phyloP scores from a whole-genome alignment of 495 filamentous ascomycete species.

The Darksidea phi region DNA sequence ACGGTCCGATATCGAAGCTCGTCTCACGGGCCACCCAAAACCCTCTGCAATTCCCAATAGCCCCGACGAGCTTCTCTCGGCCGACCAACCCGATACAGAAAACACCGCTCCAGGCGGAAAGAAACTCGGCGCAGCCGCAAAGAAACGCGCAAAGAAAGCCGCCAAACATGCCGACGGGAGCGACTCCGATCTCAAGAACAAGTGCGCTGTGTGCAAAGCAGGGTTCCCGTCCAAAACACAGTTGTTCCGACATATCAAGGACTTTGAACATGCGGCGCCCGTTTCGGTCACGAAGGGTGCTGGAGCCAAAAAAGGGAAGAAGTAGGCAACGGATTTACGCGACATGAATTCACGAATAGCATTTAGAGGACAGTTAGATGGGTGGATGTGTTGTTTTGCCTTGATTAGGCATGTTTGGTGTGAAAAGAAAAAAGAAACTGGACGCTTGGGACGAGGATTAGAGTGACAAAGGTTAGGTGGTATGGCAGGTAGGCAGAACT shows the following conservation, averaged over 20 bases:
- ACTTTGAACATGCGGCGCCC: conserved; percentile 59
- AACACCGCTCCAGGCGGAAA: conserved; percentile 27
- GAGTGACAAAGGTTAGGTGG: too few species aligned
- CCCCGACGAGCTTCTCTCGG: not conserved
- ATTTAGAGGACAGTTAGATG: too few species aligned
- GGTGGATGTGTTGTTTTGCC: too few species aligned
- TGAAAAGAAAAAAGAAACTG: too few species aligned
- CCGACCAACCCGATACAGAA: conserved; percentile 1
- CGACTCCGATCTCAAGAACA: conserved; percentile 46
- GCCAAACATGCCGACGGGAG: conserved; percentile 54
- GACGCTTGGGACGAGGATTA: too few species aligned
- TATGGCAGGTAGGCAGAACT: too few species aligned
- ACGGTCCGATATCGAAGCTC: conserved; percentile 35
- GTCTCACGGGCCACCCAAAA: conserved; percentile 24
- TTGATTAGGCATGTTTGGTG: too few species aligned
- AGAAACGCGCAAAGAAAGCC: conserved; percentile 79
- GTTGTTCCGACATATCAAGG: conserved; percentile 72
- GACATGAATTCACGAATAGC: not conserved
- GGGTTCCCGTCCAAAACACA: conserved; percentile 66
- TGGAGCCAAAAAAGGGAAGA: conserved; percentile 15
- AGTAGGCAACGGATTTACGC: not conserved
- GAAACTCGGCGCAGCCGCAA: conserved; percentile 79
- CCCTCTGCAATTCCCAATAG: conserved; percentile 1
- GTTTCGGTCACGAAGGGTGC: conserved; percentile 37
- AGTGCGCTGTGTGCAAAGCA: conserved; percentile 61